Conservation (phyloP, 2,329 filamentous ascomycete species). For the Uncinocarpus reesii region DNA sequence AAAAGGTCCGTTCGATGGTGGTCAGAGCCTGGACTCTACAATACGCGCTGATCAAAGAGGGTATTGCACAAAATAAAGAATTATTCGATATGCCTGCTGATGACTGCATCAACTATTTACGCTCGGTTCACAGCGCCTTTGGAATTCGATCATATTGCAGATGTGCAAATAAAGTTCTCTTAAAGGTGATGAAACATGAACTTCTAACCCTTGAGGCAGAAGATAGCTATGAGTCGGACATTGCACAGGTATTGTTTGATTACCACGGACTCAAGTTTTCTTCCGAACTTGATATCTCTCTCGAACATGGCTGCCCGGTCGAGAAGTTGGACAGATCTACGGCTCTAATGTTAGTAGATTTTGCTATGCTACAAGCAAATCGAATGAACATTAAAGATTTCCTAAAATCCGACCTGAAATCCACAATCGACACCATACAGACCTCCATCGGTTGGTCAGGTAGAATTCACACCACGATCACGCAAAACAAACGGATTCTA, state of each 20-base stretch:
- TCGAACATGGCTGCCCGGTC: conserved; percentile 68
- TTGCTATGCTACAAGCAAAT: conserved; percentile 68
- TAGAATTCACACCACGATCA: conserved; percentile 67
- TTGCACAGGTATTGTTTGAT: conserved; percentile 76
- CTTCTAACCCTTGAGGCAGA: conserved; percentile 64
- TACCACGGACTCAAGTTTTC: conserved; percentile 71
- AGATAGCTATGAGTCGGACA: conserved; percentile 74
- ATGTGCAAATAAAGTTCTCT: conserved; percentile 71
- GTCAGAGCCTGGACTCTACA: conserved; percentile 79
- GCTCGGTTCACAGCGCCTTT: conserved; percentile 70
- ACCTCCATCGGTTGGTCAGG: conserved; percentile 64
- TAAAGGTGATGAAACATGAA: conserved; percentile 81
- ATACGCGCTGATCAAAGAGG: conserved; percentile 69
- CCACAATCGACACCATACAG: conserved; percentile 86
- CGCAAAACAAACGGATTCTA: conserved; percentile 78
- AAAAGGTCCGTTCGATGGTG: conserved; percentile 74
- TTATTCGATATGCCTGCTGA: conserved; percentile 57
- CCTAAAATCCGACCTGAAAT: conserved; percentile 80
- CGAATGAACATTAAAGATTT: conserved; percentile 84
- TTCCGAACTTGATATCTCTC: conserved; percentile 53
- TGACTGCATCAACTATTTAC: conserved; percentile 67
- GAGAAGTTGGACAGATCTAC: conserved; percentile 72
- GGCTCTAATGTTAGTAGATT: conserved; percentile 71
- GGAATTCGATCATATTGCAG: conserved; percentile 81
- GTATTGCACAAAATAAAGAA: conserved; percentile 55